phyloP scores from a whole-genome alignment of 257 asterid genomes.

The Henckelia pumila region DNA sequence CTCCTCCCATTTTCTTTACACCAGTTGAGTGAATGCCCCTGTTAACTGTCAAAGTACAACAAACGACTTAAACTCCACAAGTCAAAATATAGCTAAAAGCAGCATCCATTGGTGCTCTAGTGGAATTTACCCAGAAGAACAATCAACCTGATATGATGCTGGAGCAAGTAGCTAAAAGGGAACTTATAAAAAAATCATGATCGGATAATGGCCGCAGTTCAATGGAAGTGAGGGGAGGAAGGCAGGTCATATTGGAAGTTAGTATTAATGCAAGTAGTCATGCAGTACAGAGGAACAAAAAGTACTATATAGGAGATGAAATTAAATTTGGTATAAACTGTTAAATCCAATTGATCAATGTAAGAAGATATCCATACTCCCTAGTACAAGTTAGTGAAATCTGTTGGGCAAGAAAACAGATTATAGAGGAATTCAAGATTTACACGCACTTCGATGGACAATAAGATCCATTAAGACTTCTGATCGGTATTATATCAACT shows the following conservation, averaged over 20 bases:
- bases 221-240: neutral
- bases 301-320: neutral
- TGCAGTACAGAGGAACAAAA: neutral
- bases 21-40: conserved; percentile 72
- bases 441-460: neutral
- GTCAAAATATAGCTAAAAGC: conserved; percentile 13
- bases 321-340: neutral
- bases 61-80: neutral
- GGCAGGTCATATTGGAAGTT: neutral
- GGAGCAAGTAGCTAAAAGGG: neutral
- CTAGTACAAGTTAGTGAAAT: neutral
- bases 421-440: neutral
- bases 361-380: no score
- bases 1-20: conserved; percentile 79
- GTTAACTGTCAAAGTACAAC: conserved; percentile 35
- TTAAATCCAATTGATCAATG: neutral
- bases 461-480: neutral
- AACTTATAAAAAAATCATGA: neutral
- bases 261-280: neutral
- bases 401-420: neutral
- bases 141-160: neutral
- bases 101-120: neutral
- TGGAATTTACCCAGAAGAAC: neutral
- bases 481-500: neutral
- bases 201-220: neutral